Percentiles rank a stretch among this genome's conserved stretches.
Conservation (phyloP, 208 protist species). For the Trypanosoma platydactyli region DNA sequence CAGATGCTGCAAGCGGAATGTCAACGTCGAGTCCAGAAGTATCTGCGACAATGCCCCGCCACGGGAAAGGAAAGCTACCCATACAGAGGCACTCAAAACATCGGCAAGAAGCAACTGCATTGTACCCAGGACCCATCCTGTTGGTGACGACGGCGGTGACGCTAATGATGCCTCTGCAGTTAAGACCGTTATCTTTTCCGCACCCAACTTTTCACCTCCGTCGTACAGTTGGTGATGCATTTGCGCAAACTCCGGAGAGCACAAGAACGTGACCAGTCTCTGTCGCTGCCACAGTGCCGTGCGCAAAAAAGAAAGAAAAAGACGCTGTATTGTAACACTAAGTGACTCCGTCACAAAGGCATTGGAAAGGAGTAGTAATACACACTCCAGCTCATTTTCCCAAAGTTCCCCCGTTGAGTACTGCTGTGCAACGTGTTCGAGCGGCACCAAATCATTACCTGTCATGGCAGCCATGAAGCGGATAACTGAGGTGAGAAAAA, state of each 20-base stretch:
- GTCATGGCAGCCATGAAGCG: slow-evolving; percentile 69
- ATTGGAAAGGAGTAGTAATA: slow-evolving; percentile 58
- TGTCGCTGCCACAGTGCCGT: slow-evolving; percentile 45
- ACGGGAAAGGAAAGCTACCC: slow-evolving; percentile 66
- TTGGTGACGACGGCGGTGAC: slow-evolving; percentile 28
- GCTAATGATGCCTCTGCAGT: neutral
- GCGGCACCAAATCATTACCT: slow-evolving; percentile 25
- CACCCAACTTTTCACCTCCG: neutral
- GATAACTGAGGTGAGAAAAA: slow-evolving; percentile 60
- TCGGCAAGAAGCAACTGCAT: slow-evolving; percentile 67
- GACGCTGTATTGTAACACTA: slow-evolving; percentile 53
- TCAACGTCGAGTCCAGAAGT: slow-evolving; percentile 44
- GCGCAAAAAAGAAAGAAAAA: slow-evolving; percentile 50
- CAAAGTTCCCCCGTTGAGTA: slow-evolving; percentile 1
- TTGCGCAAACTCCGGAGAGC: slow-evolving; percentile 38
- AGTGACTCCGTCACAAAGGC: slow-evolving; percentile 69
- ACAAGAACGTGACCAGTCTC: slow-evolving; percentile 46
- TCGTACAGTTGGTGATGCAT: slow-evolving; percentile 45
- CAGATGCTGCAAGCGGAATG: slow-evolving; percentile 72
- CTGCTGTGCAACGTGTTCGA: slow-evolving; percentile 15
- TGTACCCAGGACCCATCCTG: slow-evolving; percentile 62
- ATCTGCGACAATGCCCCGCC: slow-evolving; percentile 59
- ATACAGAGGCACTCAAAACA: slow-evolving; percentile 59
- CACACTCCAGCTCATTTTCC: slow-evolving; percentile 44
- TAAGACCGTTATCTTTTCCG: neutral